These are phyloP conservation scores for Vitis hybrid DNA, from an alignment of 177 flowering plant species.

Conservation along the genomic window DNA sequence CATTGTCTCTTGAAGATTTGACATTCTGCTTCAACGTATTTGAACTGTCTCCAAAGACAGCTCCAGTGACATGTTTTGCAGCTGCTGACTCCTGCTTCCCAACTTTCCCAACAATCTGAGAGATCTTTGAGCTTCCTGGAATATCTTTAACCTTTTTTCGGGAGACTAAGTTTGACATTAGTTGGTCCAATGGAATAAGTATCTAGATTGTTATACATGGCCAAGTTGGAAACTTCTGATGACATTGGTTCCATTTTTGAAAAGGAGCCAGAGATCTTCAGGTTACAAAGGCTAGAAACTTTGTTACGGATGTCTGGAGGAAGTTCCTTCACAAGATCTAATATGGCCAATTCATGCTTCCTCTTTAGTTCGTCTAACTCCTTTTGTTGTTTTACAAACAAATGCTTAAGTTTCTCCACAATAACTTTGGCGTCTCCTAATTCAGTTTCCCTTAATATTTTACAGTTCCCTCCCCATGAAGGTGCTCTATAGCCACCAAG, in stretches of 20 bases:
- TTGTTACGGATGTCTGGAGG: conserved; percentile 44
- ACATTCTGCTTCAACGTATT: conserved; percentile 1
- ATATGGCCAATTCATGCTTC: conserved; percentile 46
- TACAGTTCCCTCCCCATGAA: conserved; percentile 5
- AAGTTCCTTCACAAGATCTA: conserved; percentile 47
- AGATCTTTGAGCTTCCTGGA: too few species aligned
- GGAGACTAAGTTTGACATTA: too few species aligned
- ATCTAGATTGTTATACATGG: too few species aligned
- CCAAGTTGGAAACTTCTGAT: too few species aligned
- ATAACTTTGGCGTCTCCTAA: conserved; percentile 31
- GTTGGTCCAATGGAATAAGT: too few species aligned
- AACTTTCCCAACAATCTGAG: conserved; percentile 8
- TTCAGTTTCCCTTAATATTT: conserved; percentile 12
- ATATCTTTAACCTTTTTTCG: too few species aligned
- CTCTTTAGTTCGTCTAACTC: conserved; percentile 61
- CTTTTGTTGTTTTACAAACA: conserved; percentile 52
- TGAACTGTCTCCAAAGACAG: conserved; percentile 6
- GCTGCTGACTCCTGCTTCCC: conserved; percentile 13
- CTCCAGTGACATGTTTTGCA: conserved; percentile 12
- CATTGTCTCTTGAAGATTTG: neutral
- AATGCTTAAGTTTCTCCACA: conserved; percentile 48
- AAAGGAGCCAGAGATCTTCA: conserved; percentile 29
- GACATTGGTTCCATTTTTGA: too few species aligned
- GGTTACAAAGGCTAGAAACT: conserved; percentile 29
- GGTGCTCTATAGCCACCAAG: neutral